Evolutionary conservation across 257 asterid genomes (phyloP).

Genomic region (Euphrasia confusa): DNA sequence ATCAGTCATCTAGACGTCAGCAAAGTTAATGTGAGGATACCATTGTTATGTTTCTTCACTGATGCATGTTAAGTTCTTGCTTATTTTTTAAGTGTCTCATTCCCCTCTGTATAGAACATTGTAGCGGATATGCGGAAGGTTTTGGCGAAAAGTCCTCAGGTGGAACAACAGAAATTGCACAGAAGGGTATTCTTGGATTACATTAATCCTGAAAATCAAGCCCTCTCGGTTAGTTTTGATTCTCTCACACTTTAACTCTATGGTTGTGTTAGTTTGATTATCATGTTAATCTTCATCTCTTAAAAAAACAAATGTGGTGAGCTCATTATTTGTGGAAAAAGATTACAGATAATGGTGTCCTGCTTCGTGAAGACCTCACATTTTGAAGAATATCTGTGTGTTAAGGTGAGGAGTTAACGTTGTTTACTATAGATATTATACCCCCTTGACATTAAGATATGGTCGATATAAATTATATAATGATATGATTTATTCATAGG

Average conservation of each 20-base stretch:
- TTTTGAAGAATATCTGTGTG: conserved; percentile 86
- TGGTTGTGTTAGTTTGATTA: neutral
- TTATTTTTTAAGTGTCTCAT: conserved; percentile 13
- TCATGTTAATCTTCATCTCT: neutral
- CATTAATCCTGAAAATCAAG: conserved; percentile 72
- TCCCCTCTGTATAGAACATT: conserved; percentile 50
- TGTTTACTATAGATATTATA: conserved; percentile 4
- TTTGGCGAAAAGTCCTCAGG: conserved; percentile 81
- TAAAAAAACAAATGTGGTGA: conserved; percentile 3
- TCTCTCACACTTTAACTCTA: conserved; percentile 5
- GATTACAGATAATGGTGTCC: conserved; percentile 73
- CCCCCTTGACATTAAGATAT: neutral
- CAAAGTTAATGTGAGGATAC: conserved; percentile 62
- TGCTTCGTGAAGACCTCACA: conserved; percentile 98
- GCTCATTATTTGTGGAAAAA: conserved; percentile 21
- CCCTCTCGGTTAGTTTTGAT: conserved; percentile 61
- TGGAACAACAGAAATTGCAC: conserved; percentile 87
- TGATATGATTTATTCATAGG: neutral
- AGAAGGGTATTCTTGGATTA: conserved; percentile 80
- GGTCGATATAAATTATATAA: neutral
- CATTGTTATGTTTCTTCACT: conserved; percentile 3
- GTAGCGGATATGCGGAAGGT: conserved; percentile 98
- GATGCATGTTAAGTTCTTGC: conserved; percentile 1
- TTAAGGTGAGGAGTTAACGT: conserved; percentile 55
- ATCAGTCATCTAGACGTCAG: conserved; percentile 85